These are phyloP conservation scores for Ustilago xerochloae DNA, from an alignment of 1,284 basidiomycete genomes.

Conservation along the genomic window DNA sequence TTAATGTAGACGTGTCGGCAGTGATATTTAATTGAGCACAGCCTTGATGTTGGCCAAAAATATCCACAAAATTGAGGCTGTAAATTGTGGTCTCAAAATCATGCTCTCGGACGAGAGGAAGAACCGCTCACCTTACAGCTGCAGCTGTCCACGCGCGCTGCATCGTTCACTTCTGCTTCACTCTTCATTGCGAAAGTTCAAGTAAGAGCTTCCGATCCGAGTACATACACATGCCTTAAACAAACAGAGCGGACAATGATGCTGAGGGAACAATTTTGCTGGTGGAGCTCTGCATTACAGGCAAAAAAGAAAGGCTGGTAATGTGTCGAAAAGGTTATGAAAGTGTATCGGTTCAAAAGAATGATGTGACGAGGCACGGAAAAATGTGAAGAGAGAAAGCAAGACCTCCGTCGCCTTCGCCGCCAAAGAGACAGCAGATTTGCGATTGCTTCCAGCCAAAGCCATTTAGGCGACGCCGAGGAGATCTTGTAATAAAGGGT, in stretches of 20 bases:
- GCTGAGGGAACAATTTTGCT: not conserved
- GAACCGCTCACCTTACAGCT: not conserved
- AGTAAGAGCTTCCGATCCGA: too few relatives aligned
- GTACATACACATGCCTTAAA: too few relatives aligned
- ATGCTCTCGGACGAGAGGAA: not conserved
- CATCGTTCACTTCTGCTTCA: too few relatives aligned
- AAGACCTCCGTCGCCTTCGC: too few relatives aligned
- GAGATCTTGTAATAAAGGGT: too few relatives aligned
- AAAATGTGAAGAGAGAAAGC: not conserved
- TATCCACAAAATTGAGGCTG: not conserved
- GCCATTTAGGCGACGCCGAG: too few relatives aligned
- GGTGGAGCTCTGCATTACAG: slow-evolving; percentile 1
- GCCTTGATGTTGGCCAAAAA: not conserved
- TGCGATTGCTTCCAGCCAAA: too few relatives aligned
- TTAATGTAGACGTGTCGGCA: too few relatives aligned
- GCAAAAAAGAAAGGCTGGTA: not conserved
- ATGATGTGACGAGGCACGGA: not conserved
- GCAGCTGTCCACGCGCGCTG: not conserved
- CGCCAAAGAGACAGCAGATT: too few relatives aligned
- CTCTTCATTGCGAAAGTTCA: too few relatives aligned
- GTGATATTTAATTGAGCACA: too few relatives aligned
- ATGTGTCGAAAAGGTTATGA: not conserved
- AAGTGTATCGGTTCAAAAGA: not conserved
- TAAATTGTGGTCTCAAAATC: not conserved
- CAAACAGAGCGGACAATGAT: not conserved